Evolutionary conservation across 2,329 filamentous ascomycete species (phyloP).

Genomic region (Monosporascus ibericus): DNA sequence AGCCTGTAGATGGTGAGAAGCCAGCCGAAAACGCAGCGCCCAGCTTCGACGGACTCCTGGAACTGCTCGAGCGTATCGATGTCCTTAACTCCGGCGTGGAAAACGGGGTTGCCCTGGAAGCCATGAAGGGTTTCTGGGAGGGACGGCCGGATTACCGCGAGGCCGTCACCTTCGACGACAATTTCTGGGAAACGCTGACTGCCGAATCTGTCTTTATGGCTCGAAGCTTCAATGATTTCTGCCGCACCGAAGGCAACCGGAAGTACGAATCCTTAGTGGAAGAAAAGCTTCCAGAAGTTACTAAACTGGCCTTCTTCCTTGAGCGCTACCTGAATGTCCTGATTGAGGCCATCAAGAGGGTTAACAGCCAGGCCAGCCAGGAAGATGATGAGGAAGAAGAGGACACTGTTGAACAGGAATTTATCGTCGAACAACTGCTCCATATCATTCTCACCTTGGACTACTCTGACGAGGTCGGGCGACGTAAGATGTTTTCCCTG

Average conservation of each 20-base stretch:
- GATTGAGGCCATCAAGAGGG: constrained; percentile 55
- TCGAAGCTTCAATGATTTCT: constrained; percentile 92
- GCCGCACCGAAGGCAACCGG: constrained; percentile 65
- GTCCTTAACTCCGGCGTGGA: constrained; percentile 86
- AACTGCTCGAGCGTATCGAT: constrained; percentile 90
- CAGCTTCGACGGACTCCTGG: constrained; percentile 76
- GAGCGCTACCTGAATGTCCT: constrained; percentile 71
- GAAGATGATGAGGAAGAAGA: constrained; percentile 66
- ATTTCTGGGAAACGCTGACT: constrained; percentile 74
- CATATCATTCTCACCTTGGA: constrained; percentile 89
- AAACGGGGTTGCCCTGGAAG: constrained; percentile 83
- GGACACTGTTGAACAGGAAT: constrained; percentile 84
- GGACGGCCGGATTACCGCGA: constrained; percentile 79
- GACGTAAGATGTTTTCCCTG: constrained; percentile 91
- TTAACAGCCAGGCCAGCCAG: constrained; percentile 46
- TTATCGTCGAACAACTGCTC: constrained; percentile 90
- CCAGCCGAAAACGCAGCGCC: constrained; percentile 54
- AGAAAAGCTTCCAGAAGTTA: constrained; percentile 93
- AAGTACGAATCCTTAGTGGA: constrained; percentile 73
- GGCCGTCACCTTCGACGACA: constrained; percentile 63
- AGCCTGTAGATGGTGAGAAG: constrained; percentile 52
- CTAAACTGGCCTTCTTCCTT: constrained; percentile 79
- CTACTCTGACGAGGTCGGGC: constrained; percentile 94
- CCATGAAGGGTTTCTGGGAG: constrained; percentile 96
- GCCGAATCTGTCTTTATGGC: constrained; percentile 87